Conservation (phyloP, 345 rosid genomes). For the Eucalyptus globulus region DNA sequence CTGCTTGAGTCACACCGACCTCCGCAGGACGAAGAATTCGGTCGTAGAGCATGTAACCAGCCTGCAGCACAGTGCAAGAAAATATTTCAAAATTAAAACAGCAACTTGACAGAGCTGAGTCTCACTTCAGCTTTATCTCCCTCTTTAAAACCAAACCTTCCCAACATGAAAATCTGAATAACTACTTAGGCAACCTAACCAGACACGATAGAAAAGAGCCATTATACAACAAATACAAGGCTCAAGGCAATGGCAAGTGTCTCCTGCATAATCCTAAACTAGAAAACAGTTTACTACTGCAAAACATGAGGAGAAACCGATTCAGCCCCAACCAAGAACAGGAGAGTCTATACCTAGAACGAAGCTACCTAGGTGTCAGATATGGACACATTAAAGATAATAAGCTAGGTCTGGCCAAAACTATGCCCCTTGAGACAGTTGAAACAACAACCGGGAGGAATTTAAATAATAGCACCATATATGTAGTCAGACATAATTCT, state of each 20-base stretch:
- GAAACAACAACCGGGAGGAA: neutral
- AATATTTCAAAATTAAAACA: neutral
- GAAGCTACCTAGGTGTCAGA: neutral
- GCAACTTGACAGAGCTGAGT: neutral
- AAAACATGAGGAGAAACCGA: neutral
- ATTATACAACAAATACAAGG: neutral
- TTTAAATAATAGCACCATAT: neutral
- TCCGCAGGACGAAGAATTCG: slow-evolving; percentile 92
- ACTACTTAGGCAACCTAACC: neutral
- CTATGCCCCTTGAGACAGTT: neutral
- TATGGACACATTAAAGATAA: neutral
- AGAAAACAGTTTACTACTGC: neutral
- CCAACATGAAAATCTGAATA: neutral
- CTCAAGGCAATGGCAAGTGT: neutral
- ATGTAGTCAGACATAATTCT: neutral
- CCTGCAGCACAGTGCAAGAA: slow-evolving; percentile 21
- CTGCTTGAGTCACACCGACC: slow-evolving; percentile 72
- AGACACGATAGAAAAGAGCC: neutral
- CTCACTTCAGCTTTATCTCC: neutral
- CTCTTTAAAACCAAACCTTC: neutral
- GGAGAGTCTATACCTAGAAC: neutral
- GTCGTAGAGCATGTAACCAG: slow-evolving; percentile 67
- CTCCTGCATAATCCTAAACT: neutral
- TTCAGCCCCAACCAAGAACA: neutral
- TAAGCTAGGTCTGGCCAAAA: neutral